phyloP scores from a whole-genome alignment of 345 rosid species.

The Rhizophora mangle region DNA sequence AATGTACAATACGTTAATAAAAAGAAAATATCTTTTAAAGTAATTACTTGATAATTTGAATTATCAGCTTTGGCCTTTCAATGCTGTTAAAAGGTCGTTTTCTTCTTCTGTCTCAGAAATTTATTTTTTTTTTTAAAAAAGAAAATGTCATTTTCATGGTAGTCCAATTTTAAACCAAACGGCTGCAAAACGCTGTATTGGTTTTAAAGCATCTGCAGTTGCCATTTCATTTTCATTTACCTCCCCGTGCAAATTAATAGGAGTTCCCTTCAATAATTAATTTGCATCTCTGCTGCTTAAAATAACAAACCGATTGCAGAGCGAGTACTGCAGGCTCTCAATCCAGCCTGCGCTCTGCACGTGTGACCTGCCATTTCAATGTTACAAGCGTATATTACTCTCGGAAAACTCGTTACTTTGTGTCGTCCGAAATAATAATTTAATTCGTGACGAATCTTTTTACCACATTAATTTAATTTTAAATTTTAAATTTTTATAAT shows the following conservation, averaged over 20 bases:
- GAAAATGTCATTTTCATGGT: too few species aligned
- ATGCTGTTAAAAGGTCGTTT: slow-evolving; percentile 15
- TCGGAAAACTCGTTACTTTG: too few species aligned
- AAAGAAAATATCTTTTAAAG: neutral
- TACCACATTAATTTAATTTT: too few species aligned
- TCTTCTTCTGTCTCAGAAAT: neutral
- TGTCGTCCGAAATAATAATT: too few species aligned
- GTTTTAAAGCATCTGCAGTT: neutral
- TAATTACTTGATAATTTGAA: neutral
- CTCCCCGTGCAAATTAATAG: neutral
- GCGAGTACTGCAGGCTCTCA: neutral
- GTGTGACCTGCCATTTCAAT: too few species aligned
- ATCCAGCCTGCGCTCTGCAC: neutral
- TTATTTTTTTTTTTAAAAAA: too few species aligned
- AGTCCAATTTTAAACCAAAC: neutral
- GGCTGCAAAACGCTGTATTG: neutral
- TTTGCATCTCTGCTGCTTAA: slow-evolving; percentile 1
- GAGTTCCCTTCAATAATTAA: neutral
- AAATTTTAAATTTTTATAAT: too few species aligned
- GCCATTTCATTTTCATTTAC: neutral
- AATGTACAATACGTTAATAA: too few species aligned
- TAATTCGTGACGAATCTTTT: too few species aligned
- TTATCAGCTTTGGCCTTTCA: neutral
- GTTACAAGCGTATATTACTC: too few species aligned
- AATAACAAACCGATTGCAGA: neutral